phyloP scores from a whole-genome alignment of 495 filamentous ascomycete genomes.

The Cladorrhinum samala region DNA sequence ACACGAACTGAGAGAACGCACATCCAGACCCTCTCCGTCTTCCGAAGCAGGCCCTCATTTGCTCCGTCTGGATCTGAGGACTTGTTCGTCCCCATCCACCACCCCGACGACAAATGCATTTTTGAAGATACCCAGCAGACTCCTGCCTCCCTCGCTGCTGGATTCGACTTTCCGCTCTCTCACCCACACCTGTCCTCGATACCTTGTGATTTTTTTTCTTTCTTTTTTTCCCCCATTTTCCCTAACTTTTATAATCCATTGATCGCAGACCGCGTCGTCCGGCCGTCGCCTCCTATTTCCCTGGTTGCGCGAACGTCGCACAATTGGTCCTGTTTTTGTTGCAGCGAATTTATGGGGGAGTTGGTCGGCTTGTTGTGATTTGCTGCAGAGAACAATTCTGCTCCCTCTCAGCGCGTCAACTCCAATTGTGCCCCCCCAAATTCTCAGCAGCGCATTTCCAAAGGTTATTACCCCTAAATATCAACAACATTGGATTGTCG shows the following conservation, averaged over 20 bases:
- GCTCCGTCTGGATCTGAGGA: neutral
- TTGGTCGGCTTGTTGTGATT: slow-evolving; percentile 19
- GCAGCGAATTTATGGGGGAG: neutral
- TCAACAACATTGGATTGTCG: slow-evolving; percentile 7
- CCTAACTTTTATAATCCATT: neutral
- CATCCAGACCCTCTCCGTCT: neutral
- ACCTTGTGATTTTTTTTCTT: slow-evolving; percentile 11
- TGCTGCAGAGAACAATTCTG: slow-evolving; percentile 10
- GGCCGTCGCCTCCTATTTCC: neutral
- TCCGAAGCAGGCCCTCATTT: neutral
- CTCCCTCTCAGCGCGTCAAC: slow-evolving; percentile 19
- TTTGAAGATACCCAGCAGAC: slow-evolving; percentile 16
- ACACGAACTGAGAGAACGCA: neutral
- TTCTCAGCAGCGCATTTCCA: neutral
- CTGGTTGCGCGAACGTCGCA: neutral
- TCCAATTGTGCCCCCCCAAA: slow-evolving; percentile 9
- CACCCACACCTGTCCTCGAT: slow-evolving; percentile 1
- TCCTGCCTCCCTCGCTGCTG: slow-evolving; percentile 22
- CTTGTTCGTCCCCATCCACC: neutral
- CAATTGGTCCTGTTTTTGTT: slow-evolving; percentile 1
- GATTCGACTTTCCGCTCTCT: slow-evolving; percentile 9
- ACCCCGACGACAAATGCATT: neutral
- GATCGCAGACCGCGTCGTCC: neutral
- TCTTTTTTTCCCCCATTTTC: slow-evolving; percentile 1
- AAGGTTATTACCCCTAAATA: neutral